These are phyloP conservation scores for Diutina neorugosa DNA, from an alignment of 1,139 yeast species.

Conservation along the genomic window DNA sequence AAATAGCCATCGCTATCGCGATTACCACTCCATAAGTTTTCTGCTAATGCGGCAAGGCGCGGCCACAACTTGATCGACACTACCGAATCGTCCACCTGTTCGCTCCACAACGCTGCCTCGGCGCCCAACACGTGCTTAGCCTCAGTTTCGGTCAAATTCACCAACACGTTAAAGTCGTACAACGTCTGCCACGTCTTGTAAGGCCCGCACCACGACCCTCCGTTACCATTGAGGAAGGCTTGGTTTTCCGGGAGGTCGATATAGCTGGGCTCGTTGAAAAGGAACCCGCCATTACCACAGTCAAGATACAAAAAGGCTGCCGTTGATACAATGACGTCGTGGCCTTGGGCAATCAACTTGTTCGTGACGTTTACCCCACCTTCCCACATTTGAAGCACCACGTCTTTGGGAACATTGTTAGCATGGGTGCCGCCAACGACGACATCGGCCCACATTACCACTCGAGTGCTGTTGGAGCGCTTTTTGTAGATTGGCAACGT, in stretches of 20 bases:
- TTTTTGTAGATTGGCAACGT: slow-evolving; percentile 20
- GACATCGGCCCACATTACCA: slow-evolving; percentile 41
- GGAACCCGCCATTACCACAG: slow-evolving; percentile 35
- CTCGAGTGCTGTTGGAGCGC: slow-evolving; percentile 11
- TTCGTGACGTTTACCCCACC: slow-evolving; percentile 10
- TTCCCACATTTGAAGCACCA: slow-evolving; percentile 31
- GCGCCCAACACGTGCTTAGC: slow-evolving; percentile 27
- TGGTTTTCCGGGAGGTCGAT: slow-evolving; percentile 15
- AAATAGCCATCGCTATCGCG: slow-evolving; percentile 10
- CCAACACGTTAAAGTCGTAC: slow-evolving; percentile 1
- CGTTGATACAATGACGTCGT: slow-evolving; percentile 32
- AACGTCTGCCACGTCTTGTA: slow-evolving; percentile 35
- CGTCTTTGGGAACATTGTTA: slow-evolving; percentile 17
- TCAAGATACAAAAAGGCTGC: slow-evolving; percentile 29
- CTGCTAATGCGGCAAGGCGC: slow-evolving; percentile 36
- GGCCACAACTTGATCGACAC: slow-evolving; percentile 28
- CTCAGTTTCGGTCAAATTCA: slow-evolving; percentile 22
- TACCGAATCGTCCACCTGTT: background rate
- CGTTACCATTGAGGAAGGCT: slow-evolving; percentile 20
- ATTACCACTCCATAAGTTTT: slow-evolving; percentile 35
- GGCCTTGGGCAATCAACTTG: slow-evolving; percentile 23
- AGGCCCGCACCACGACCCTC: slow-evolving; percentile 41
- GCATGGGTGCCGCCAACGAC: slow-evolving; percentile 13
- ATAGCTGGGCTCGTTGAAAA: slow-evolving; percentile 27
- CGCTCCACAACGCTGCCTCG: slow-evolving; percentile 12